These are phyloP conservation scores for Ogataea henricii DNA, from an alignment of 805 yeast species.

Conservation along the genomic window DNA sequence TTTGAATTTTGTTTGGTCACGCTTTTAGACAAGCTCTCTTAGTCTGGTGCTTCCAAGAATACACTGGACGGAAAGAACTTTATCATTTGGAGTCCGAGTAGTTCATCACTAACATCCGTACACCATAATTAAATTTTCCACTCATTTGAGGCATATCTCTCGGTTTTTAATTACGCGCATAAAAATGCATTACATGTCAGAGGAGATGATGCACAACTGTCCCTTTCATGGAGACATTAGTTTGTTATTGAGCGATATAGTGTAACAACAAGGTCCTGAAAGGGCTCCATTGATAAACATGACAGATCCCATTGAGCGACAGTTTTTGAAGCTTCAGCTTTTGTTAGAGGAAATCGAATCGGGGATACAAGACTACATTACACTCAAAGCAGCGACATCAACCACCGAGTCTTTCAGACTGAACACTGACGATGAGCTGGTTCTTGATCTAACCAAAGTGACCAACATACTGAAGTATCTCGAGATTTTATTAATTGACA, in stretches of 20 bases:
- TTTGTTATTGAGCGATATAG: too few relatives aligned
- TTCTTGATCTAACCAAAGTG: conserved; percentile 13
- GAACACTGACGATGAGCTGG: conserved; percentile 16
- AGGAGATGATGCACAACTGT: background rate
- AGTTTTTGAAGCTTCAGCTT: conserved; percentile 21
- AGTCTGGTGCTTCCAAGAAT: too few relatives aligned
- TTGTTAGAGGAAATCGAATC: conserved; percentile 21
- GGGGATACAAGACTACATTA: conserved; percentile 18
- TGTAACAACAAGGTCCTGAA: too few relatives aligned
- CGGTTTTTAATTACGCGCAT: background rate
- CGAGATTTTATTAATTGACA: conserved; percentile 19
- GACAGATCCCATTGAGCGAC: conserved; percentile 17
- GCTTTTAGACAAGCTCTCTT: too few relatives aligned
- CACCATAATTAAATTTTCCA: too few relatives aligned
- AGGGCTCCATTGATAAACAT: background rate
- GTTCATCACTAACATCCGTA: background rate
- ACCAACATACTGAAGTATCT: conserved; percentile 18
- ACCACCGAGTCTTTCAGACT: conserved; percentile 1
- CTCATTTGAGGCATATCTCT: too few relatives aligned
- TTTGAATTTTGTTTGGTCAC: too few relatives aligned
- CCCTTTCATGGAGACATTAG: too few relatives aligned
- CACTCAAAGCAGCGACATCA: conserved; percentile 15
- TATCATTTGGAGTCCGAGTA: background rate
- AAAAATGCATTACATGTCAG: background rate
- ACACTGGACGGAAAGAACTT: too few relatives aligned